Base-by-base conservation (phyloP, 495 filamentous ascomycete species). In the Darksidea phi region DNA sequence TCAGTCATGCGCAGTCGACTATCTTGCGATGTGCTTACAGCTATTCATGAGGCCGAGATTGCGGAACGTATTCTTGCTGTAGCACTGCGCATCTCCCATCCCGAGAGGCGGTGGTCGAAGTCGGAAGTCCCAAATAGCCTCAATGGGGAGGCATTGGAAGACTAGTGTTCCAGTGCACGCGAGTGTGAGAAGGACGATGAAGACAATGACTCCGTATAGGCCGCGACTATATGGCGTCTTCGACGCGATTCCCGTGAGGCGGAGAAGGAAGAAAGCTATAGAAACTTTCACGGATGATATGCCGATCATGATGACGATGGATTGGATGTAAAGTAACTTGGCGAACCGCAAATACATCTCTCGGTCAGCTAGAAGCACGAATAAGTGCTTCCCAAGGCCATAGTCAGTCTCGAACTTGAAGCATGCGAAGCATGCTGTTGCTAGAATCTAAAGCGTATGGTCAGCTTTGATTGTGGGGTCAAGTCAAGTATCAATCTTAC, bases 241-340 rank as follows among this genome's bases (percentile, higher is more conserved):
- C 6, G 61, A 46, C 1, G 69, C 28, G 28, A 32, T 32, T 32
- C 28, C 28, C 4, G 28, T 57, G 6, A 73, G 52, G 20, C 71
- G 63, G 52, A 73, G 32, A 7, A 73, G 48, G 57, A 73, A 73
- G 49, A 73, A 61, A 0, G 71, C 71, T 32, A 73, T 66, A 1
- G 67, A 70, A 13, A 73, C 63, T 48, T 73, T 73, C 37, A 73
- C 63, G 1, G 51, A 34, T 1, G 60, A 62, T 17, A 67, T 53
- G 17, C 63, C 59, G 11, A 67, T 38, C 63, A 67, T 63, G 47
- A 70, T 37, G 17, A 67, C n/a, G 32, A 72, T 43, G 0, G 55
- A 52, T 36, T 68, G 62, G 52, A 64, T 46, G 52, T 66, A 72
- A 28, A 65, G 53, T 24, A 57, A 48, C 32, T 67, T 53, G 5